Evolutionary conservation across 2,329 filamentous ascomycete genomes (phyloP), one percentile per base, ranked within the genome.

Genomic region (Cucurbitaria berberidis): DNA sequence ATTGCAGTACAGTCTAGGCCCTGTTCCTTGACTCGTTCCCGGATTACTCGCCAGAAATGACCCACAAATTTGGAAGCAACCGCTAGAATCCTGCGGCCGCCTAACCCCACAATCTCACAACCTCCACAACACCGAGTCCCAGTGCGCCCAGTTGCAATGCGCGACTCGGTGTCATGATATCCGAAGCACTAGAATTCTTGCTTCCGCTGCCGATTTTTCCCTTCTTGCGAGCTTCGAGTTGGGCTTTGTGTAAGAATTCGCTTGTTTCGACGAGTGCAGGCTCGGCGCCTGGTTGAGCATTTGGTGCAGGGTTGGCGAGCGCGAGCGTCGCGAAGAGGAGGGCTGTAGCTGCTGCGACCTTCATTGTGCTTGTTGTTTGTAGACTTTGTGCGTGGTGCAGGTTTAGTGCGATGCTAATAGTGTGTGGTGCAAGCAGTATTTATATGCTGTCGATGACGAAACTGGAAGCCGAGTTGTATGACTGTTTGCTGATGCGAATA

Each of bases 241-340:
- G 44, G 16, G 63, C 16, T 27, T 56, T 51, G 18, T 57, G 56
- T 21, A 26, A 9, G 5, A 45, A 43, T 21, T 48, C 26, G 11
- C 53, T 19, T 15, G 43, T 43, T 22, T 62, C 46, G 26, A 50
- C 41, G 24, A 32, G 44, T 40, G 50, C 50, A 16, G 36, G 42
- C 4, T 32, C 39, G 19, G 51, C 50, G 34, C 54, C 59, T 51
- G 62, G 55, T 13, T 59, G 55, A 15, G 62, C 55, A 30, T 49
- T 24, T 1, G 68, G 67, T 30, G 69, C 66, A 48, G 69, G 68
- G 30, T 35, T 70, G 22, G 71, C 64, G 41, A 69, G 55, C 3
- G 65, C 62, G 48, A 70, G 57, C 13, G 64, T 53, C 21, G 66
- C 57, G 56, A 67, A 58, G 55, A 72, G 47, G 29, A 72, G 45